Conservation (phyloP, 768 basidiomycete species). For the Gymnopilus junonius region DNA sequence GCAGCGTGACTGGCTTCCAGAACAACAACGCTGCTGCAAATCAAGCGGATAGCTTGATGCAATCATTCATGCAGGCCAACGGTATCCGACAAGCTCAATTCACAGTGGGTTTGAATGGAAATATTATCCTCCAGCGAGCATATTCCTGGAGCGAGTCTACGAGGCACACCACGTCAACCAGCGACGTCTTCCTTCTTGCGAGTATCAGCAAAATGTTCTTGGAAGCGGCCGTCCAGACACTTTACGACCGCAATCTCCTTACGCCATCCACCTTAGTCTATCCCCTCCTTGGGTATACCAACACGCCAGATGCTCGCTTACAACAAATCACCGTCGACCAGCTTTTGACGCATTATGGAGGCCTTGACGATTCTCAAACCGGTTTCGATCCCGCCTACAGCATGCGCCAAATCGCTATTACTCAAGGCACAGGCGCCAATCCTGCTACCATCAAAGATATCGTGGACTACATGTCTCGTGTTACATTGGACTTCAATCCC, state of each 20-base stretch:
- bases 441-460: neutral
- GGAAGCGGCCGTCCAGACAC: constrained; percentile 6
- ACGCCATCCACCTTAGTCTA: neutral
- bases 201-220: constrained; percentile 6
- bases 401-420: constrained; percentile 6
- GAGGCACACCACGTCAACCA: neutral
- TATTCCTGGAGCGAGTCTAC: constrained; percentile 5
- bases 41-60: neutral
- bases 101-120: neutral
- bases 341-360: constrained; percentile 4
- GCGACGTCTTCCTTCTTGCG: constrained; percentile 6
- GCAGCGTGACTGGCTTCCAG: constrained; percentile 7
- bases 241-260: neutral
- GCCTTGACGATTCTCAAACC: neutral
- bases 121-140: neutral
- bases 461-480: constrained; percentile 4
- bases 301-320: neutral
- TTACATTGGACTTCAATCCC: constrained; percentile 1
- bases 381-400: constrained; percentile 2
- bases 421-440: neutral
- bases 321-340: constrained; percentile 7
- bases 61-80: constrained; percentile 1
- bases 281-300: constrained; percentile 3
- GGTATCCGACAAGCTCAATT: constrained; percentile 6
- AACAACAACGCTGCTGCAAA: neutral